Evolutionary conservation across 2,329 filamentous ascomycete genomes (phyloP), one percentile per base, ranked within the genome.

Genomic region (Talaromyces piceae): DNA sequence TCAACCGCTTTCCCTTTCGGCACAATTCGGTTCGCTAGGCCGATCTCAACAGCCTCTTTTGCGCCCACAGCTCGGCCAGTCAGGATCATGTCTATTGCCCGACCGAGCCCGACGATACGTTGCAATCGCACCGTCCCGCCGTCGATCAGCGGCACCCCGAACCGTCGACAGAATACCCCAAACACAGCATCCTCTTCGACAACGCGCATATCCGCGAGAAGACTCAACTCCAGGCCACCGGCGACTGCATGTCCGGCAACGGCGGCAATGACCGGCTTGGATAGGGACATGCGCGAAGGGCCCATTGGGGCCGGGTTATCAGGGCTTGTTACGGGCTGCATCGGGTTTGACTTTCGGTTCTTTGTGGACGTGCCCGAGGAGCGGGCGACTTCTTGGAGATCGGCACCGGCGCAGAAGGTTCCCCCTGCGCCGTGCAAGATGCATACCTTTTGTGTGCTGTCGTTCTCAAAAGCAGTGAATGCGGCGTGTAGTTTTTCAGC

Each of bases 41-140:
- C 78, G 66, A 80, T 77, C 1, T 59, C 46, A 25, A 78, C 56
- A 0, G 78, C 78, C 56, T 82, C 77, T 16, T 69, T 57, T 0
- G 78, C 77, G 0, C 54, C 56, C 0, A 81, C 75, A 0, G 70
- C 58, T 1, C 77, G 64, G 0, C 79, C 78, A 0, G 79, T 81
- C 4, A 82, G 63, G 13, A 81, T 78, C 73, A 81, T 76, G 59
- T 81, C 79, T 50, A 81, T 54, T 0, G 79, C 78, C 2, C 76
- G 60, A 0, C 77, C 76, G 1, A 81, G 65, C 0, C 79, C 78
- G 20, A 81, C 62, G 41, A 79, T 68, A 1, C 68, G 69, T 51
- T 75, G 76, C 5, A 80, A 61, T 1, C 78, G 71, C 0, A 80
- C 76, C 0, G 77, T 80, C 1, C 78, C 78, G 6, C 74, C 73